These are phyloP conservation scores for Pythium chondricola DNA, from an alignment of 352 stramenopile genomes.

Conservation along the genomic window DNA sequence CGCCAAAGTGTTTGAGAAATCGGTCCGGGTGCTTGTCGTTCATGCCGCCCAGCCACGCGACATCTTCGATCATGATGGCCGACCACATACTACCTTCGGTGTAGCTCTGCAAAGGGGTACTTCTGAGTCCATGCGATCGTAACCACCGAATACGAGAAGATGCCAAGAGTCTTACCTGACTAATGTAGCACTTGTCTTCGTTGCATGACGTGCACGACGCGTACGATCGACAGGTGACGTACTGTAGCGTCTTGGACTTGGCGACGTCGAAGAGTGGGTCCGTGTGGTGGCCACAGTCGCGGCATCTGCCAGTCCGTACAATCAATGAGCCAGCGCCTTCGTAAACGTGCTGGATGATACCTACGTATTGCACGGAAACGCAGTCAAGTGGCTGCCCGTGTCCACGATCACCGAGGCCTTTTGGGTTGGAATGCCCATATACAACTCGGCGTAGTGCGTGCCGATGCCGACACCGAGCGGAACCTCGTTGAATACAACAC, in stretches of 20 bases:
- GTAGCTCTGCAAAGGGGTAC: conserved; percentile 43
- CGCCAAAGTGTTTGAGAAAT: conserved; percentile 54
- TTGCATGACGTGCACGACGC: conserved; percentile 43
- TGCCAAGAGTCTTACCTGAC: conserved; percentile 63
- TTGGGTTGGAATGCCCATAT: conserved; percentile 71
- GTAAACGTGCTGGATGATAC: too few relatives aligned
- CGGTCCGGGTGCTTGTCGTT: conserved; percentile 33
- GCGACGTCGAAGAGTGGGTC: conserved; percentile 64
- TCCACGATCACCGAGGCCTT: conserved; percentile 83
- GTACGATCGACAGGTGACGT: conserved; percentile 53
- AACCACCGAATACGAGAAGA: too few relatives aligned
- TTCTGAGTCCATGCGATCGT: too few relatives aligned
- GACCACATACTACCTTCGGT: conserved; percentile 87
- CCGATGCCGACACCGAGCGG: conserved; percentile 64
- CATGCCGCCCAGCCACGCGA: conserved; percentile 76
- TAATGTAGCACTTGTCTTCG: conserved; percentile 64
- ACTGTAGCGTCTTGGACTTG: conserved; percentile 75
- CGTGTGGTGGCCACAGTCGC: conserved; percentile 64
- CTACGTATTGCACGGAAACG: conserved; percentile 59
- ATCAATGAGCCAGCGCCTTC: too few relatives aligned
- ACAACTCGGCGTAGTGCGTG: conserved; percentile 81
- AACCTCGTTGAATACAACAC: conserved; percentile 50
- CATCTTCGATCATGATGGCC: conserved; percentile 69
- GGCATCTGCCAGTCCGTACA: conserved; percentile 37
- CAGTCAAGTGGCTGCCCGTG: conserved; percentile 76